Percentiles rank a stretch among this genome's conserved stretches.
These are phyloP conservation scores for Xylaria sp. DNA, from an alignment of 2,329 filamentous ascomycete genomes.

Conservation along the genomic window DNA sequence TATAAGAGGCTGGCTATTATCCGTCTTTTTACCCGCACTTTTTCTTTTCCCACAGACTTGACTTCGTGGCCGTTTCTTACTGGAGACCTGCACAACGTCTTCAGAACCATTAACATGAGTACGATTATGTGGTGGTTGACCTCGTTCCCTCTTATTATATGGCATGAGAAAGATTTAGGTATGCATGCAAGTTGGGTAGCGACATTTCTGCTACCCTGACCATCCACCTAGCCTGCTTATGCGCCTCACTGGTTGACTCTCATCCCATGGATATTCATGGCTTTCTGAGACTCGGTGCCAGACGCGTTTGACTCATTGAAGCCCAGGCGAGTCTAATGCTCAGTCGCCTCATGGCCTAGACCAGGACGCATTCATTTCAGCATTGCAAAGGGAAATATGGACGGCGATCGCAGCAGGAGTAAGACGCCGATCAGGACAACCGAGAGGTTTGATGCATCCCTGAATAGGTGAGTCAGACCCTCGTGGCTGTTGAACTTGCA, in stretches of 20 bases:
- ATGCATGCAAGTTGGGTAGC: not conserved
- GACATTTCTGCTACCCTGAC: not conserved
- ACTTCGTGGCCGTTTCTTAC: not conserved
- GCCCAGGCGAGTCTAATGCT: too few relatives aligned
- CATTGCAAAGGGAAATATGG: too few relatives aligned
- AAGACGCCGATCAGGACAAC: not conserved
- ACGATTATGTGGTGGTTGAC: not conserved
- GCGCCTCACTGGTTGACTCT: not conserved
- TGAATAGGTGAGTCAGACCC: not conserved
- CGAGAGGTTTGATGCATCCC: not conserved
- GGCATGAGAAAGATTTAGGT: not conserved
- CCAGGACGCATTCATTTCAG: too few relatives aligned
- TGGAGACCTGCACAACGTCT: not conserved
- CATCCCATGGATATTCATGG: too few relatives aligned
- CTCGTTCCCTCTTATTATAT: not conserved
- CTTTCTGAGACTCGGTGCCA: too few relatives aligned
- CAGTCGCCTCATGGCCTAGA: too few relatives aligned
- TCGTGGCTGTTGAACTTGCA: not conserved
- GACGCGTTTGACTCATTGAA: too few relatives aligned
- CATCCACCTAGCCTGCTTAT: not conserved
- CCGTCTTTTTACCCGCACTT: not conserved
- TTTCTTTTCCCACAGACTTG: not conserved
- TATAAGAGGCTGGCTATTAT: not conserved
- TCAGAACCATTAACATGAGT: not conserved
- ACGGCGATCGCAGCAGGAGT: not conserved